Conservation (phyloP, 371 early-diverging fungal genomes). For the Lichtheimia hyalospora region DNA sequence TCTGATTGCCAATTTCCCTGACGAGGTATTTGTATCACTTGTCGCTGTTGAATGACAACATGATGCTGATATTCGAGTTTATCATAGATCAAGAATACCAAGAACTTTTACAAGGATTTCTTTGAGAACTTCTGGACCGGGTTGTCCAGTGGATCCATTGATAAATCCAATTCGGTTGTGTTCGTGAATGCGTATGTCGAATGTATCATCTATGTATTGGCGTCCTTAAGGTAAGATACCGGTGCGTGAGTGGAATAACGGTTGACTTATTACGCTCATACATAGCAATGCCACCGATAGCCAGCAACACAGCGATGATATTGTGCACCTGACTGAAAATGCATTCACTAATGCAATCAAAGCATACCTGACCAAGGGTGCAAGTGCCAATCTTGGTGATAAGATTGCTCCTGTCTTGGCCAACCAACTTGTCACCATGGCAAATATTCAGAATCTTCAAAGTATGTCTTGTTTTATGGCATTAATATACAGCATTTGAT, state of each 20-base stretch:
- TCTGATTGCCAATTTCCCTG: slow-evolving; percentile 59
- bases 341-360: not conserved
- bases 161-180: slow-evolving; percentile 46
- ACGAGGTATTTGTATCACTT: slow-evolving; percentile 29
- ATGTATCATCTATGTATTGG: slow-evolving; percentile 56
- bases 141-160: slow-evolving; percentile 47
- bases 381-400: too few species aligned
- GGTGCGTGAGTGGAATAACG: too few species aligned
- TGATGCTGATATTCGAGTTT: not conserved
- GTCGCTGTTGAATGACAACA: too few species aligned
- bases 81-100: not conserved
- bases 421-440: slow-evolving; percentile 26
- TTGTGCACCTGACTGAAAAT: not conserved
- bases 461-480: not conserved
- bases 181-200: slow-evolving; percentile 66
- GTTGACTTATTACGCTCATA: too few species aligned
- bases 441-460: slow-evolving; percentile 21
- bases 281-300: too few species aligned
- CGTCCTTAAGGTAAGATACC: slow-evolving; percentile 39
- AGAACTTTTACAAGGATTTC: slow-evolving; percentile 57
- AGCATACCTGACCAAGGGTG: not conserved
- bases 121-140: slow-evolving; percentile 75
- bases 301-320: too few species aligned
- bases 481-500: too few species aligned
- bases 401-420: slow-evolving; percentile 10